Conservation (phyloP, 345 rosid species). For the Geranium rotundifolium region DNA sequence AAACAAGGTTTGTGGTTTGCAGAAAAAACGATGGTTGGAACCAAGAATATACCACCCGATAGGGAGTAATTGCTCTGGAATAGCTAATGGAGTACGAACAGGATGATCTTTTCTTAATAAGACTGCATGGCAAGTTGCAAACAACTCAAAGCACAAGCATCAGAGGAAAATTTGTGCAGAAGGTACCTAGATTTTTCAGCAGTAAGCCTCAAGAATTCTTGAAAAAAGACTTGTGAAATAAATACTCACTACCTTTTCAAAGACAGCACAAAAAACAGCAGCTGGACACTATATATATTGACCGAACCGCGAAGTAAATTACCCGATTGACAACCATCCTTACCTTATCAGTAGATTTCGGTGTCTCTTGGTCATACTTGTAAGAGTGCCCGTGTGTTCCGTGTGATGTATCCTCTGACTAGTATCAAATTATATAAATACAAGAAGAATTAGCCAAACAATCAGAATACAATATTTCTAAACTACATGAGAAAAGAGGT, state of each 20-base stretch:
- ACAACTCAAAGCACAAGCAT: neutral
- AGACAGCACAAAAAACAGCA: too few species aligned
- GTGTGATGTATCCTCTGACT: constrained; percentile 68
- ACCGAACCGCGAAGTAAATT: too few species aligned
- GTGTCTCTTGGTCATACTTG: constrained; percentile 68
- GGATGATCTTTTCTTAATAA: too few species aligned
- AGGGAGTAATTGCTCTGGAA: too few species aligned
- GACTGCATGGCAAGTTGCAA: too few species aligned
- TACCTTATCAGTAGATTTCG: constrained; percentile 60
- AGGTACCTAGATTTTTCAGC: neutral
- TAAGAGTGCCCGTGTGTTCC: constrained; percentile 35
- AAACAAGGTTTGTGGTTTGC: too few species aligned
- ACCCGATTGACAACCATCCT: neutral
- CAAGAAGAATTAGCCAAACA: neutral
- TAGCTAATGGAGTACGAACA: too few species aligned
- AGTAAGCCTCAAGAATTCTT: neutral
- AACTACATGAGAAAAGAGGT: neutral
- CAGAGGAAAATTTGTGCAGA: too few species aligned
- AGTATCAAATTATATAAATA: neutral
- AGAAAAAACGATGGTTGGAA: too few species aligned
- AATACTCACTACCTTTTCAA: too few species aligned
- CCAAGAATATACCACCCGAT: too few species aligned
- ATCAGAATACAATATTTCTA: neutral
- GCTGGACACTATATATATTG: too few species aligned
- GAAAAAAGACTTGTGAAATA: neutral